phyloP scores from a whole-genome alignment of 495 filamentous ascomycete genomes.

The Lepraria neglecta region DNA sequence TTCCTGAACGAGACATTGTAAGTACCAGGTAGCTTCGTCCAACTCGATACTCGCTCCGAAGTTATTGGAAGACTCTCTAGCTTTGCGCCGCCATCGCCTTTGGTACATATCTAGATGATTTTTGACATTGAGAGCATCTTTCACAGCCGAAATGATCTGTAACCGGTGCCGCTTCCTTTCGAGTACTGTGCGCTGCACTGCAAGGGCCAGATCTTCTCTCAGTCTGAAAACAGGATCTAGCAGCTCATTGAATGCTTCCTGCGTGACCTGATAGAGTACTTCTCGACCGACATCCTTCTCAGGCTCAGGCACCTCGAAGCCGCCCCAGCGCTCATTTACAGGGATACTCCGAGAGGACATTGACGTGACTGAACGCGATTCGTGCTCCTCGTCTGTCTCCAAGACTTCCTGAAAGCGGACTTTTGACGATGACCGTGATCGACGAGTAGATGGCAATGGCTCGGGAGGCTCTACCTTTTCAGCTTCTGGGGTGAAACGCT shows the following conservation, averaged over 20 bases:
- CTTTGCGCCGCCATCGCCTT: slow-evolving; percentile 31
- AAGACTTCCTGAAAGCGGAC: slow-evolving; percentile 74
- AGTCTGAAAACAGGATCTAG: slow-evolving; percentile 76
- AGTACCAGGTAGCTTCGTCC: too few relatives aligned
- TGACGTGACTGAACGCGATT: slow-evolving; percentile 69
- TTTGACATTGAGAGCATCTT: slow-evolving; percentile 13
- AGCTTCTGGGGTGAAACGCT: slow-evolving; percentile 37
- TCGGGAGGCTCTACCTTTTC: slow-evolving; percentile 18
- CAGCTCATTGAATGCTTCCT: slow-evolving; percentile 87
- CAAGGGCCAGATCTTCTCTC: slow-evolving; percentile 71
- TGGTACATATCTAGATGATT: slow-evolving; percentile 13
- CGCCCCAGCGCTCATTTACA: slow-evolving; percentile 69
- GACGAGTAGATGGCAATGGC: slow-evolving; percentile 49
- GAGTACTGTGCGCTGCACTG: slow-evolving; percentile 55
- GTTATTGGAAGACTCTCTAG: slow-evolving; percentile 29
- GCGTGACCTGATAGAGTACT: slow-evolving; percentile 80
- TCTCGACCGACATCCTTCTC: slow-evolving; percentile 82
- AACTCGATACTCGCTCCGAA: too few relatives aligned
- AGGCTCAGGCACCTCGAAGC: slow-evolving; percentile 71
- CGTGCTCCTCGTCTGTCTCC: slow-evolving; percentile 55
- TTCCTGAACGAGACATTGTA: neutral
- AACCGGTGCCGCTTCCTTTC: slow-evolving; percentile 44
- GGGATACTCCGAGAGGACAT: slow-evolving; percentile 75
- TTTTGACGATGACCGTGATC: slow-evolving; percentile 79
- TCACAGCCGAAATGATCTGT: slow-evolving; percentile 6